Percentiles rank a stretch among this genome's conserved stretches.
phyloP scores from a whole-genome alignment of 2,329 filamentous ascomycete genomes.

The Fusarium coicis region DNA sequence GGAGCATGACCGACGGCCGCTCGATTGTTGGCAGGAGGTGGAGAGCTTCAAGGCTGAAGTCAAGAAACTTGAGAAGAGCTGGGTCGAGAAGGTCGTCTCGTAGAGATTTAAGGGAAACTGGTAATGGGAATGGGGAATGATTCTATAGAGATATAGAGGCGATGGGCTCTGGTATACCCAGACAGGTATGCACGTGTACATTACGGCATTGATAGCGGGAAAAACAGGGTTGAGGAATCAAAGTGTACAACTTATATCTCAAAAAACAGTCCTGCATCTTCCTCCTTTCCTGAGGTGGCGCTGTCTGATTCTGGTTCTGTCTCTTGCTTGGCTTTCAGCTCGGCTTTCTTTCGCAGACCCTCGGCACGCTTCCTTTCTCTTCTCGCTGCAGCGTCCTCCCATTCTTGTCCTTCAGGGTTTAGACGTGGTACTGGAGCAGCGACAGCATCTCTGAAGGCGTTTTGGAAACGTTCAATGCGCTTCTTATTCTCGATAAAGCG shows the following conservation, averaged over 20 bases:
- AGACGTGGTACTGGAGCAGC: constrained; percentile 38
- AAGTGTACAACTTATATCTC: constrained; percentile 44
- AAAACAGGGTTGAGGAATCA: constrained; percentile 46
- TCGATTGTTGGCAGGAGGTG: constrained; percentile 96
- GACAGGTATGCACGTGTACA: constrained; percentile 45
- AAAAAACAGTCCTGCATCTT: constrained; percentile 32
- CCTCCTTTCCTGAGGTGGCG: constrained; percentile 29
- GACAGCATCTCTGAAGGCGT: constrained; percentile 56
- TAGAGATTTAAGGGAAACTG: constrained; percentile 39
- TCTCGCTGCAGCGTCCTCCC: constrained; percentile 65
- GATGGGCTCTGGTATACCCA: constrained; percentile 21
- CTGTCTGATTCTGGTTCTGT: constrained; percentile 8
- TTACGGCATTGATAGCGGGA: constrained; percentile 47
- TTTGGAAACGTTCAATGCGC: constrained; percentile 73
- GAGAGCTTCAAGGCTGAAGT: constrained; percentile 92
- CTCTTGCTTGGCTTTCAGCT: constrained; percentile 47
- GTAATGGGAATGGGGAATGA: constrained; percentile 12
- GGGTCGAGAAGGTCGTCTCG: constrained; percentile 83
- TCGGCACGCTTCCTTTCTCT: constrained; percentile 67
- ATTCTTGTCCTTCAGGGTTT: constrained; percentile 54
- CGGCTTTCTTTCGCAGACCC: constrained; percentile 64
- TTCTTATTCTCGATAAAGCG: constrained; percentile 76
- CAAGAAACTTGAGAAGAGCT: constrained; percentile 82
- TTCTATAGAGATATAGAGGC: constrained; percentile 35
- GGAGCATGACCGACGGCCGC: constrained; percentile 84